A percentile compares a stretch with the other conserved stretches of the same genome.
These are phyloP conservation scores for Eucalyptus erythrocorys DNA, from an alignment of 345 rosid genomes.

Conservation along the genomic window DNA sequence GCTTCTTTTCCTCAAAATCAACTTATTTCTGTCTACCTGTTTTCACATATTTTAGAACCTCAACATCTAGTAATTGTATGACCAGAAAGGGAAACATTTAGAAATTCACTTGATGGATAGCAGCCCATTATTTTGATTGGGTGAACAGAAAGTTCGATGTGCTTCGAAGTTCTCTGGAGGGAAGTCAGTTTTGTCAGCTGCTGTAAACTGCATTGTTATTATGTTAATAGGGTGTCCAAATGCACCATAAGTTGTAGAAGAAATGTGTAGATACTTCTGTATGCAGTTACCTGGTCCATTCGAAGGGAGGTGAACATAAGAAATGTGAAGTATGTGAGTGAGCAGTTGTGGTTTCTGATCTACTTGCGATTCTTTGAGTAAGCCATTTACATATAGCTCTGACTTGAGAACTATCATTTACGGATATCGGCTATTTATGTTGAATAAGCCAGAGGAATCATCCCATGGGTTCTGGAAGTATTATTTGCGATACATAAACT, in stretches of 20 bases:
- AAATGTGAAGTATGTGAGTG: neutral
- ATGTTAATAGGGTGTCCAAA: neutral
- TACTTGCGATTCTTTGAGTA: neutral
- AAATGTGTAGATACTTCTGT: neutral
- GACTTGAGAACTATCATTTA: neutral
- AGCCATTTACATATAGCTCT: neutral
- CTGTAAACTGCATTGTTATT: neutral
- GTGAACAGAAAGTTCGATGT: neutral
- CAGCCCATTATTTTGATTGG: neutral
- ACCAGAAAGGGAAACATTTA: neutral
- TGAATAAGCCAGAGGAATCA: neutral
- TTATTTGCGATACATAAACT: neutral
- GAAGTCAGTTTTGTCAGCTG: neutral
- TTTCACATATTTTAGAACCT: neutral
- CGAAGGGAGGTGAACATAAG: neutral
- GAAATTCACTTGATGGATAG: neutral
- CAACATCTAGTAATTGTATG: neutral
- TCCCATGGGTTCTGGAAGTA: neutral
- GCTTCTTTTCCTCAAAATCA: neutral
- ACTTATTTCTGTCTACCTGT: neutral
- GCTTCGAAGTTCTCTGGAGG: neutral
- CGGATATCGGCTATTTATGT: neutral
- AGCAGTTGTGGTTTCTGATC: neutral
- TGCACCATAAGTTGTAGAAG: neutral
- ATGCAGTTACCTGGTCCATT: neutral